A percentile compares a stretch with the other conserved stretches of the same genome.
phyloP scores from a whole-genome alignment of 495 filamentous ascomycete genomes.

The Aspergillus haitiensis region DNA sequence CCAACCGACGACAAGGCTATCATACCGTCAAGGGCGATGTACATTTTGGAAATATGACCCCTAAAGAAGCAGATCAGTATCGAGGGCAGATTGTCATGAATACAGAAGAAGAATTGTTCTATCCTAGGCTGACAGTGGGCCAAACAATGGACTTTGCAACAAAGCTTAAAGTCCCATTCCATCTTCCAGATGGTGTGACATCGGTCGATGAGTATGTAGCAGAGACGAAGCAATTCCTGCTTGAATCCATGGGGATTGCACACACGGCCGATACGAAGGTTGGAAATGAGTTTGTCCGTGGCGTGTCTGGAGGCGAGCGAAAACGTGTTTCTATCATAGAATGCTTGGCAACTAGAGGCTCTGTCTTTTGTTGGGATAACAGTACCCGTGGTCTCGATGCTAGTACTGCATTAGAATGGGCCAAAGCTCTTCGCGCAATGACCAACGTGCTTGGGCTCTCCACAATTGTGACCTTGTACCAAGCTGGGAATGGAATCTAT shows the following conservation, averaged over 20 bases:
- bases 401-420: constrained; percentile 56
- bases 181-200: constrained; percentile 37
- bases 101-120: constrained; percentile 64
- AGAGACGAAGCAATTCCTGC: constrained; percentile 63
- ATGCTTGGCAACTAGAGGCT: constrained; percentile 59
- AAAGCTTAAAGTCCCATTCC: constrained; percentile 38
- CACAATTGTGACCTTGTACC: constrained; percentile 55
- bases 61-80: constrained; percentile 55
- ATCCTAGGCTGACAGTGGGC: constrained; percentile 62
- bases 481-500: constrained; percentile 64
- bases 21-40: constrained; percentile 56
- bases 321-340: constrained; percentile 70
- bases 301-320: constrained; percentile 82
- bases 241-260: constrained; percentile 70
- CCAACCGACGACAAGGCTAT: constrained; percentile 58
- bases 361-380: constrained; percentile 64
- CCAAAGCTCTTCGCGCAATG: constrained; percentile 47
- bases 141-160: constrained; percentile 67
- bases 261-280: constrained; percentile 82
- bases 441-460: constrained; percentile 47
- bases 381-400: constrained; percentile 61
- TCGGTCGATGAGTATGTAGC: constrained; percentile 51
- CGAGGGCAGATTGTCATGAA: constrained; percentile 64
- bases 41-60: constrained; percentile 56
- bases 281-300: constrained; percentile 74